Evolutionary conservation across 192 early-diverging fungal species (phyloP), one percentile per base, ranked within the genome.

Genomic region (Gaertneriomyces semiglobifer): DNA sequence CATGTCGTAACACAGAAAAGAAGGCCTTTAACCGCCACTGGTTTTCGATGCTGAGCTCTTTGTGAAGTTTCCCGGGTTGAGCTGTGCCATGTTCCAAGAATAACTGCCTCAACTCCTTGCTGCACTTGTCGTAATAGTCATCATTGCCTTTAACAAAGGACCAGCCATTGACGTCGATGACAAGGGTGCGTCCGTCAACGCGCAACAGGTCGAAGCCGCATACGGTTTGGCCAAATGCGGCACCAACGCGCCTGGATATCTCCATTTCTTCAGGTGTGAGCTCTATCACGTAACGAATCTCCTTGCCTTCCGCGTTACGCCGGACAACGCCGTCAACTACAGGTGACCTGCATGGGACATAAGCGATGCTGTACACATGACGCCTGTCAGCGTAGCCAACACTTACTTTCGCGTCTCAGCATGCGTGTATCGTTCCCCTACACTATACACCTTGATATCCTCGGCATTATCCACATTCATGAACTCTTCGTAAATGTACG

Each of bases 151-250:
- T 98, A 60, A 98, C 96, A 80, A 98, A 98, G 50, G 90, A 92
- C 96, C 96, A 98, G 12, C 96, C 96, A 62, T 98, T 98, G 63
- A 98, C 94, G 74, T 98, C 96, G 71, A 98, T 96, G 4, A 98
- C 93, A 75, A 89, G 90, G 7, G 92, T 93, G 45, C 68, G 74
- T 18, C 92, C 92, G 3, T 66, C 11, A 9, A 89, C 88, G 6
- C 96, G 87, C 66, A 98, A 71, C 19, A 96, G 77, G 75, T 98
- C 96, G 71, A 97, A 93, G 0, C 96, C 96, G 75, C 96, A 98
- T 1, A 98, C 89, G 25, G 87, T 89, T 71, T 98, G 96, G 10
- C 91, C 92, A 77, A 98, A 98, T 11, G 90, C 88, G 10, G 75
- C 64, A 45, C 82, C 87, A 40, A 98, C 88, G 41, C 77, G 70